phyloP scores from a whole-genome alignment of 2,329 filamentous ascomycete species.

The Monascus ruber region DNA sequence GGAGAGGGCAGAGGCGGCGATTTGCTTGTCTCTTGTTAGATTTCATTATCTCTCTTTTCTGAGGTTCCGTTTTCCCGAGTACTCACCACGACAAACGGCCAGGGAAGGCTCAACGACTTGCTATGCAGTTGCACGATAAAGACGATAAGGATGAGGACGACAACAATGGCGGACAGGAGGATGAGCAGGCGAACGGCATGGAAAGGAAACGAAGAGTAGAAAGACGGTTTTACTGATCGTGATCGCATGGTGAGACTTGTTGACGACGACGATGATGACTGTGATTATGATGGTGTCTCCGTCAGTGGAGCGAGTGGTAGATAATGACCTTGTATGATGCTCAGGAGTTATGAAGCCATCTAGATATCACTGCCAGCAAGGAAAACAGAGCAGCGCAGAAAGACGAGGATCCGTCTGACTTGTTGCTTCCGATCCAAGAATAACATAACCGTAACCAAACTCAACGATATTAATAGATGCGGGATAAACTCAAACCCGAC shows the following conservation, averaged over 20 bases:
- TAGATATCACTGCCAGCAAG: too few species aligned
- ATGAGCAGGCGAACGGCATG: slow-evolving; percentile 25
- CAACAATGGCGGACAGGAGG: slow-evolving; percentile 44
- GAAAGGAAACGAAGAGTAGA: slow-evolving; percentile 29
- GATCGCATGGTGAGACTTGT: slow-evolving; percentile 15
- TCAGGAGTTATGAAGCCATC: too few species aligned
- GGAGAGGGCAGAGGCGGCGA: slow-evolving; percentile 41
- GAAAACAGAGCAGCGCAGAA: too few species aligned
- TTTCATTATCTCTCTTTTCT: too few species aligned
- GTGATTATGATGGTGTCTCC: neutral
- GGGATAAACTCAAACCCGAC: too few species aligned
- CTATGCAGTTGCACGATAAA: slow-evolving; percentile 45
- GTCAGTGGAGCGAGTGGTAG: too few species aligned
- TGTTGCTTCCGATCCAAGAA: too few species aligned
- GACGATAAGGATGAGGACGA: slow-evolving; percentile 43
- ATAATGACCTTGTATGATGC: neutral
- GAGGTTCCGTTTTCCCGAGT: neutral
- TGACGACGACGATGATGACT: neutral
- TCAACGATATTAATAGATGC: too few species aligned
- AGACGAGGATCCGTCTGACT: too few species aligned
- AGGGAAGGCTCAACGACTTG: slow-evolving; percentile 43
- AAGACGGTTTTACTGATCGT: slow-evolving; percentile 25
- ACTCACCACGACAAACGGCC: slow-evolving; percentile 49
- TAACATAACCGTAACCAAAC: too few species aligned
- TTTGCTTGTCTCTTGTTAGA: slow-evolving; percentile 30